Conservation (phyloP, 345 rosid species). For the Aquilaria sinensis region DNA sequence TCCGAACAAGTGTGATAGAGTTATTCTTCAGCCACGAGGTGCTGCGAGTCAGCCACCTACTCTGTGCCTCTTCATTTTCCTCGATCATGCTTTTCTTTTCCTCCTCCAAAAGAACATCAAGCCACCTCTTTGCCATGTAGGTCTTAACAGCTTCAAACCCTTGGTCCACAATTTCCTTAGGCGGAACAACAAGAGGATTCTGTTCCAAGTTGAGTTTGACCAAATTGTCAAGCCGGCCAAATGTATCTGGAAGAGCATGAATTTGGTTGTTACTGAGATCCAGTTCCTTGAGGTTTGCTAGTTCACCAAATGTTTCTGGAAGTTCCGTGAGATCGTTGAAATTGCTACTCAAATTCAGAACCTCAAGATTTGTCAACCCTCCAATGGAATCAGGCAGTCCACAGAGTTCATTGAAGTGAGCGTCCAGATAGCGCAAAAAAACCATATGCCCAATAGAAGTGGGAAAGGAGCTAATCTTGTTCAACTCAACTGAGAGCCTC, state of each 20-base stretch:
- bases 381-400: constrained; percentile 70
- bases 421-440: constrained; percentile 60
- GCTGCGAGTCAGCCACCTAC: constrained; percentile 83
- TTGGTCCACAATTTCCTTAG: constrained; percentile 43
- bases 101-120: constrained; percentile 47
- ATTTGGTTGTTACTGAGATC: constrained; percentile 97
- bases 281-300: constrained; percentile 73
- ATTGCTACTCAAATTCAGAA: constrained; percentile 69
- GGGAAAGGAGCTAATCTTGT: constrained; percentile 67
- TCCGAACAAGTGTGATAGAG: constrained; percentile 31
- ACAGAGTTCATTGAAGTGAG: constrained; percentile 82
- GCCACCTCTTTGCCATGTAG: constrained; percentile 82
- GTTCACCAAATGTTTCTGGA: constrained; percentile 67
- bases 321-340: constrained; percentile 70
- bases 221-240: constrained; percentile 63
- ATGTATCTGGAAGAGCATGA: constrained; percentile 62
- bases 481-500: constrained; percentile 58
- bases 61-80: constrained; percentile 38
- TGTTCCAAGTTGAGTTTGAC: constrained; percentile 72
- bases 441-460: constrained; percentile 66
- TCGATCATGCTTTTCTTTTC: constrained; percentile 48
- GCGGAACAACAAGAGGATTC: constrained; percentile 73
- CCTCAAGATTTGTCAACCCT: constrained; percentile 64
- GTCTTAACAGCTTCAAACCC: constrained; percentile 70
- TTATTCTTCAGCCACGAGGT: constrained; percentile 66